These are phyloP conservation scores for Kurtzmaniella natalensis DNA, from an alignment of 1,139 yeast genomes.

Conservation along the genomic window DNA sequence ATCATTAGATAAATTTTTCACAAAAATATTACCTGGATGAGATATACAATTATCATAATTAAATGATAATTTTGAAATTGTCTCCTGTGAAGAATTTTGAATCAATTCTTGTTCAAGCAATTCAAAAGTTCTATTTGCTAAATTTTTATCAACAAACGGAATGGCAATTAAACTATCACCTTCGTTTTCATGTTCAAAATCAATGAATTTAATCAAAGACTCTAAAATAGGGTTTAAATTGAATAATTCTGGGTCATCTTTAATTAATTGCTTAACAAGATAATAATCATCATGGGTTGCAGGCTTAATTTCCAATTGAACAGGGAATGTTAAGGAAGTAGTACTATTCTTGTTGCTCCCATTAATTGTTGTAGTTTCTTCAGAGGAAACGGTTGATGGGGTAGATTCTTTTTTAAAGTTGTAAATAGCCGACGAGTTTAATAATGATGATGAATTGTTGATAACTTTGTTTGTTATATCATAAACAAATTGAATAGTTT, in stretches of 20 bases:
- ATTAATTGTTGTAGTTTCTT: too few species aligned
- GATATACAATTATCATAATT: slow-evolving; percentile 44
- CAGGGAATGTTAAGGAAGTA: too few species aligned
- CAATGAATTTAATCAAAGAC: slow-evolving; percentile 1
- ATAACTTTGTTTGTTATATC: background rate
- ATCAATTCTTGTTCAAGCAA: background rate
- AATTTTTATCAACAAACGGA: slow-evolving; percentile 1
- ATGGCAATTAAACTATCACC: background rate
- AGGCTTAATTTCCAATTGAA: slow-evolving; percentile 1
- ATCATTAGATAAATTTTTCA: slow-evolving; percentile 38
- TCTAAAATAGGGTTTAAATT: slow-evolving; percentile 3
- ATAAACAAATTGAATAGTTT: background rate
- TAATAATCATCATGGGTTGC: background rate
- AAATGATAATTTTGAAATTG: slow-evolving; percentile 11
- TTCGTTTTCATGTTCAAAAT: too few species aligned
- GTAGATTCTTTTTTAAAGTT: background rate
- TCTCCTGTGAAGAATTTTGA: too few species aligned
- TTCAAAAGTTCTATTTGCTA: slow-evolving; percentile 5
- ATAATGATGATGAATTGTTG: background rate
- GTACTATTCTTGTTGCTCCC: background rate
- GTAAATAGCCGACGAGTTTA: background rate
- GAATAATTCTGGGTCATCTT: slow-evolving; percentile 2
- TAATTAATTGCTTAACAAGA: background rate
- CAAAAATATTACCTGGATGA: slow-evolving; percentile 63
- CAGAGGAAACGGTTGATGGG: background rate